Percentiles rank a stretch among this genome's conserved stretches.
Conservation (phyloP, 345 rosid species). For the Combretum micranthum region DNA sequence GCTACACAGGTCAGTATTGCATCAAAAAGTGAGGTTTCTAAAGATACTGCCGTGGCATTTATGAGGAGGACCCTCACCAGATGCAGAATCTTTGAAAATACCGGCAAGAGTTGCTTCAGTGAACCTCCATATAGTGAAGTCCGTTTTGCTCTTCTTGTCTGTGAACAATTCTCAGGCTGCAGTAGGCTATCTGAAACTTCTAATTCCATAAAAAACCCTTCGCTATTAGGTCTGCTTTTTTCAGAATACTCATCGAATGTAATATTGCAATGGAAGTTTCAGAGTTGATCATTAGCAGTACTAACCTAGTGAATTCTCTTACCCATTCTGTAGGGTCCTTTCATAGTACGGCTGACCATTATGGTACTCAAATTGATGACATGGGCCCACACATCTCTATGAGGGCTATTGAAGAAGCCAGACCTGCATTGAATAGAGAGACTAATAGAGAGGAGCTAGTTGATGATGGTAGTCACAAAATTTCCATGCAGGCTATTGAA, state of each 20-base stretch:
- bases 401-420: not conserved
- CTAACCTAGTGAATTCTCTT: too few relatives aligned
- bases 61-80: constrained; percentile 45
- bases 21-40: constrained; percentile 37
- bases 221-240: constrained; percentile 11
- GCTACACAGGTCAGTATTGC: constrained; percentile 42
- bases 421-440: not conserved
- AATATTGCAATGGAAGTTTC: too few relatives aligned
- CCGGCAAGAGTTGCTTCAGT: constrained; percentile 49
- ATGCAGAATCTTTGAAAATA: constrained; percentile 44
- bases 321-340: too few relatives aligned
- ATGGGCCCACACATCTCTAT: not conserved
- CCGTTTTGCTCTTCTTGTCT: constrained; percentile 22
- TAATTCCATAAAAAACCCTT: constrained; percentile 9
- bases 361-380: constrained; percentile 1
- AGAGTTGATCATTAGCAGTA: too few relatives aligned
- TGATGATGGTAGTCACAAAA: constrained; percentile 24
- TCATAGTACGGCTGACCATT: not conserved
- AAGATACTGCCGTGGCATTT: constrained; percentile 42
- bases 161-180: constrained; percentile 10
- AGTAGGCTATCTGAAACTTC: constrained; percentile 11
- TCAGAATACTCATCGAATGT: too few relatives aligned
- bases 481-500: too few relatives aligned
- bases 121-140: constrained; percentile 43
- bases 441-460: too few relatives aligned